Conservation (phyloP, 1,139 yeast genomes). For the Lodderomyces pseudojiufengensis region DNA sequence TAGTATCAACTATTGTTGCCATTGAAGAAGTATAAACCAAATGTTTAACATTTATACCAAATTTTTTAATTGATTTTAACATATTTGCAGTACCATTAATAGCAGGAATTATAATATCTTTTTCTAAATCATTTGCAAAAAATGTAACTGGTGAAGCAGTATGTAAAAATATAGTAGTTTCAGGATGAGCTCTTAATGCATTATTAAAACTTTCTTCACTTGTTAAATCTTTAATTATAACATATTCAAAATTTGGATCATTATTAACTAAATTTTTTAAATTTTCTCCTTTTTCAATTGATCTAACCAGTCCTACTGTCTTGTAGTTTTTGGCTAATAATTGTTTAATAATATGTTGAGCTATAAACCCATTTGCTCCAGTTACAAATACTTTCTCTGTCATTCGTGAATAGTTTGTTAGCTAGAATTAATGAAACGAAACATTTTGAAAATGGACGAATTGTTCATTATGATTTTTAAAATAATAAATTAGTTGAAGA, state of each 20-base stretch:
- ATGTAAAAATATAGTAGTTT: slow-evolving; percentile 40
- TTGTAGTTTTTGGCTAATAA: slow-evolving; percentile 23
- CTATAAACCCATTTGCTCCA: slow-evolving; percentile 31
- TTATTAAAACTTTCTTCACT: slow-evolving; percentile 51
- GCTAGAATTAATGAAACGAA: too few species aligned
- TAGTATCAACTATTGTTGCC: slow-evolving; percentile 20
- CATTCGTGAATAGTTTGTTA: neutral
- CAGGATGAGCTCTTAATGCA: slow-evolving; percentile 45
- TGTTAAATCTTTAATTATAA: slow-evolving; percentile 24
- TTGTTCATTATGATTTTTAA: too few species aligned
- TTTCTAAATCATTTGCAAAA: slow-evolving; percentile 22
- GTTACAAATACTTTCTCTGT: slow-evolving; percentile 16
- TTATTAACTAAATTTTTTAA: slow-evolving; percentile 18
- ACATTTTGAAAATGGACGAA: too few species aligned
- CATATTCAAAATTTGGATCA: slow-evolving; percentile 23
- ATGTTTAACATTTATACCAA: slow-evolving; percentile 24
- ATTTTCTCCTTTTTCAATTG: slow-evolving; percentile 26
- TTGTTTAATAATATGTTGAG: slow-evolving; percentile 26
- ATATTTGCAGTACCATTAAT: slow-evolving; percentile 29
- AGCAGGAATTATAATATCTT: slow-evolving; percentile 30
- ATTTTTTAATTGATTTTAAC: slow-evolving; percentile 20
- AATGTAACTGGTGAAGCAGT: slow-evolving; percentile 33
- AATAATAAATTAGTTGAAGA: too few species aligned
- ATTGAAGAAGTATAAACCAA: slow-evolving; percentile 30
- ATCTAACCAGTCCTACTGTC: slow-evolving; percentile 37